Conservation (phyloP, 2,329 filamentous ascomycete genomes). For the Fusarium nanum region DNA sequence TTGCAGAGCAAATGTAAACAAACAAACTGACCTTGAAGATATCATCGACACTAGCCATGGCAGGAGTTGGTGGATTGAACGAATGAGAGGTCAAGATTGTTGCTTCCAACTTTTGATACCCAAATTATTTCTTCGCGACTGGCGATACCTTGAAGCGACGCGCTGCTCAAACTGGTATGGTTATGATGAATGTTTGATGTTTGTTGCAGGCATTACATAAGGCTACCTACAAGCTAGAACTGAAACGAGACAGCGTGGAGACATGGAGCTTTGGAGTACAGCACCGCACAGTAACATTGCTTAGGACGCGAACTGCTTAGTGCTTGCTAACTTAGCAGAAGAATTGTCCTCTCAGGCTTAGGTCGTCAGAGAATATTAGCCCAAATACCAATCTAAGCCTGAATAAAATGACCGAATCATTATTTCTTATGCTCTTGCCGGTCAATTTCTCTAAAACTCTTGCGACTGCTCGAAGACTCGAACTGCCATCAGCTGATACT, state of each 20-base stretch:
- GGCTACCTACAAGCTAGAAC: slow-evolving; percentile 1
- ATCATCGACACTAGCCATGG: slow-evolving; percentile 69
- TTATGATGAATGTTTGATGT: slow-evolving; percentile 21
- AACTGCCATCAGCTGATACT: slow-evolving; percentile 13
- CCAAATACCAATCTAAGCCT: background rate
- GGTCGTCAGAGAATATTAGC: background rate
- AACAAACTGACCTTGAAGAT: slow-evolving; percentile 62
- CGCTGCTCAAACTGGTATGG: slow-evolving; percentile 16
- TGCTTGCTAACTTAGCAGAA: background rate
- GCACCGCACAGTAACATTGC: slow-evolving; percentile 25
- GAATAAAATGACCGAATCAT: background rate
- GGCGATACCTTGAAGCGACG: slow-evolving; percentile 18
- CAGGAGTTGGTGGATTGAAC: too few species aligned
- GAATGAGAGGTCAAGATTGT: background rate
- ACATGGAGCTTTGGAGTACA: background rate
- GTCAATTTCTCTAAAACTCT: background rate
- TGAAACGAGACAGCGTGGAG: slow-evolving; percentile 5
- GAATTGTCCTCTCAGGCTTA: background rate
- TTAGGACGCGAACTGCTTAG: background rate
- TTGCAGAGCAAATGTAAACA: background rate
- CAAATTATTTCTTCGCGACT: slow-evolving; percentile 16
- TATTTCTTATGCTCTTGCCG: background rate
- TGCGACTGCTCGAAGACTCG: background rate
- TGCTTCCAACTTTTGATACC: background rate
- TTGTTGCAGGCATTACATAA: slow-evolving; percentile 27